phyloP scores from a whole-genome alignment of 1,284 basidiomycete species.

The Ceratobasidium sp. region DNA sequence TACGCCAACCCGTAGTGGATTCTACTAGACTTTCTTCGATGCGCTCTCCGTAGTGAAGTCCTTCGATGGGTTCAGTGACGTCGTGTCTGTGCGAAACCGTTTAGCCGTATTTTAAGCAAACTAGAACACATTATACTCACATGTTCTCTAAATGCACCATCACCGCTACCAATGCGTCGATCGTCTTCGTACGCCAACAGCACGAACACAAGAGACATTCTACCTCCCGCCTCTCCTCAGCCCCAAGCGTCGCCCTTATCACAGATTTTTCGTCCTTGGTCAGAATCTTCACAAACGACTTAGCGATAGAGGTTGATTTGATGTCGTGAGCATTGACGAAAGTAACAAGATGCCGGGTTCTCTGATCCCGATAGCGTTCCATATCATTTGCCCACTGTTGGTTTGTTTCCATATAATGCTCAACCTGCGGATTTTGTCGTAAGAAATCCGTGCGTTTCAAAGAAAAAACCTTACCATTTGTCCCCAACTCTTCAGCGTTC shows the following conservation, averaged over 20 bases:
- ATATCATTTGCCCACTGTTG: background rate
- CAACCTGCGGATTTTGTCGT: background rate
- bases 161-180: background rate
- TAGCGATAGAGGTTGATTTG: background rate
- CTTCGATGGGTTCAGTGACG: background rate
- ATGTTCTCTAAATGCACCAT: background rate
- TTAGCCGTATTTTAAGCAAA: background rate
- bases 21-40: background rate
- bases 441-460: background rate
- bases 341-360: background rate
- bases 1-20: background rate
- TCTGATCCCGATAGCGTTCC: background rate
- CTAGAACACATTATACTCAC: background rate
- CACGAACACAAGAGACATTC: background rate
- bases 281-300: background rate
- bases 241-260: background rate
- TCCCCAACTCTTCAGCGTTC: background rate
- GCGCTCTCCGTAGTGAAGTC: background rate
- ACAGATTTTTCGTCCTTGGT: background rate
- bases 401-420: background rate
- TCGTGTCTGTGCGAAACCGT: background rate
- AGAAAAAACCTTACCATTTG: background rate
- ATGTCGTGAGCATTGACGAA: slow-evolving; percentile 1
- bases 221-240: background rate
- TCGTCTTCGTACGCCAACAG: background rate